A percentile compares a stretch with the other conserved stretches of the same genome.
phyloP scores from a whole-genome alignment of 2,329 filamentous ascomycete species.

The Graphiopsis chlorocephala region DNA sequence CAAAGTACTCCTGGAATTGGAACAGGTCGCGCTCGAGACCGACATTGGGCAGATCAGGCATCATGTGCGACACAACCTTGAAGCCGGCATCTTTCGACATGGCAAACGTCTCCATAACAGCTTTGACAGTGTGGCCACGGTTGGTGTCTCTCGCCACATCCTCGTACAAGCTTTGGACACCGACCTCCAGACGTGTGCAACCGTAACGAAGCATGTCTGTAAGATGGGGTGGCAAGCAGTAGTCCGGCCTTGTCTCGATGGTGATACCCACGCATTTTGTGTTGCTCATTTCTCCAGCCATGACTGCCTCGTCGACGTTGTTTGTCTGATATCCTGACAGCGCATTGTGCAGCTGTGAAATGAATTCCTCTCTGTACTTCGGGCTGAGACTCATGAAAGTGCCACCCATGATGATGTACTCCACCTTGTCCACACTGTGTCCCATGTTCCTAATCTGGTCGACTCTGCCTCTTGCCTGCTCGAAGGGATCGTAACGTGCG shows the following conservation, averaged over 20 bases:
- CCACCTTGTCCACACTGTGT: conserved; percentile 97
- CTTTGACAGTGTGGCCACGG: conserved; percentile 89
- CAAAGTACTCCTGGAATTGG: conserved; percentile 97
- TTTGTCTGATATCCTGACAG: conserved; percentile 92
- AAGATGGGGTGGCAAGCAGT: conserved; percentile 92
- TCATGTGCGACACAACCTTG: conserved; percentile 99
- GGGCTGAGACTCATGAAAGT: conserved; percentile 97
- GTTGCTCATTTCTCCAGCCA: conserved; percentile 92
- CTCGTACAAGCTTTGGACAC: conserved; percentile 95
- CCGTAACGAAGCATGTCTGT: conserved; percentile 97
- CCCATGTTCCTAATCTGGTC: conserved; percentile 95
- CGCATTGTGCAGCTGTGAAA: conserved; percentile 93
- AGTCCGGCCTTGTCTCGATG: conserved; percentile 95
- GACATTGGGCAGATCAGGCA: conserved; percentile 97
- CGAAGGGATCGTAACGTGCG: conserved; percentile 94
- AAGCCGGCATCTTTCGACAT: conserved; percentile 97
- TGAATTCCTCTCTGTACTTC: conserved; percentile 88
- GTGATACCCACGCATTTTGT: conserved; percentile 98
- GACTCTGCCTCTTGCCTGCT: conserved; percentile 91
- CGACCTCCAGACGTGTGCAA: conserved; percentile 89
- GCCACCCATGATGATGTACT: conserved; percentile 99
- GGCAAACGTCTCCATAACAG: conserved; percentile 94
- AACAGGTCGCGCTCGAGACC: conserved; percentile 97
- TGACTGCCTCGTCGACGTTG: conserved; percentile 92
- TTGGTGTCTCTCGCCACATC: conserved; percentile 98